These are phyloP conservation scores for Daldinia concentrica DNA, from an alignment of 495 filamentous ascomycete species.

Conservation along the genomic window DNA sequence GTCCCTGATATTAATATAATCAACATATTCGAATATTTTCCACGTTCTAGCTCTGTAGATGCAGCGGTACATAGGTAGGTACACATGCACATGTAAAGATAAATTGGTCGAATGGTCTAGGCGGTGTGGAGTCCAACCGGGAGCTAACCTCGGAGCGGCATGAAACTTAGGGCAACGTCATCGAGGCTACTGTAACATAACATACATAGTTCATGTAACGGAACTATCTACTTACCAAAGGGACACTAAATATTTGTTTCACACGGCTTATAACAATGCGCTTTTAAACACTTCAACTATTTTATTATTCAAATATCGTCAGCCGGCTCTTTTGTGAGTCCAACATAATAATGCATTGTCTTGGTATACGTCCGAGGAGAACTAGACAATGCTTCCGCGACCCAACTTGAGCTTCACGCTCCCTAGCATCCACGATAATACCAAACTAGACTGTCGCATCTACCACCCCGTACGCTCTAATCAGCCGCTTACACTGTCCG, in stretches of 20 bases:
- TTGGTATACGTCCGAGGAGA: constrained; percentile 9
- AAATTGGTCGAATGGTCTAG: background rate
- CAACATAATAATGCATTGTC: constrained; percentile 25
- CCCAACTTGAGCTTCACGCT: constrained; percentile 79
- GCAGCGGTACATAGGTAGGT: background rate
- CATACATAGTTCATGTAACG: background rate
- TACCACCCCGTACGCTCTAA: constrained; percentile 69
- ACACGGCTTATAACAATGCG: background rate
- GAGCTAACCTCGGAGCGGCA: background rate
- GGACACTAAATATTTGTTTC: background rate
- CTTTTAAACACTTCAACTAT: background rate
- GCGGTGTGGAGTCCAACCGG: background rate
- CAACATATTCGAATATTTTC: too few species aligned
- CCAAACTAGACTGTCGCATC: constrained; percentile 78
- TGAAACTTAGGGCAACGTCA: constrained; percentile 7
- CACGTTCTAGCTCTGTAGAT: background rate
- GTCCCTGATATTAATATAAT: background rate
- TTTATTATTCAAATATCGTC: background rate
- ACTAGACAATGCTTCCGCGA: constrained; percentile 51
- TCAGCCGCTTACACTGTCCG: constrained; percentile 30
- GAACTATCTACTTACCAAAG: background rate
- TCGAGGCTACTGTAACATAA: background rate
- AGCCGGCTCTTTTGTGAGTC: constrained; percentile 17
- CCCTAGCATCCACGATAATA: constrained; percentile 83
- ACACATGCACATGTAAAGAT: background rate